Conservation (phyloP, 2,329 filamentous ascomycete species). For the Cryphonectria japonica region DNA sequence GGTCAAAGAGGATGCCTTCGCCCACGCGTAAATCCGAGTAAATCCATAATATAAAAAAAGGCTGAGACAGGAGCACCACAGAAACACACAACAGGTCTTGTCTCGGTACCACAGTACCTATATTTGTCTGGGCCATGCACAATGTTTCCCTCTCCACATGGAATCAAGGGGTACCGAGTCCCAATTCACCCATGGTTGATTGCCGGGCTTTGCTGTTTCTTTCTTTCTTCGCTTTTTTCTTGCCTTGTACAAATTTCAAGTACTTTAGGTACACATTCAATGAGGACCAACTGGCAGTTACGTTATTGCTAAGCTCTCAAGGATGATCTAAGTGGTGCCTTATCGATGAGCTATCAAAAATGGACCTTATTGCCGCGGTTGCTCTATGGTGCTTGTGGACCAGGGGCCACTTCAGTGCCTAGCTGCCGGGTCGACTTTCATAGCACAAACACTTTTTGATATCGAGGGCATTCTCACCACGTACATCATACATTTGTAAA, state of each 20-base stretch:
- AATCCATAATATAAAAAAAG: background rate
- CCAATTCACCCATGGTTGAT: background rate
- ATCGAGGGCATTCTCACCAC: background rate
- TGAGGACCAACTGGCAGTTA: background rate
- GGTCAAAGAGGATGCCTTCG: background rate
- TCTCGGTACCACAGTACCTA: background rate
- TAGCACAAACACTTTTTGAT: background rate
- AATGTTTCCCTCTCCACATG: background rate
- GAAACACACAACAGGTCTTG: background rate
- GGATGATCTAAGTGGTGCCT: background rate
- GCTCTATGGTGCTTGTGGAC: too few relatives aligned
- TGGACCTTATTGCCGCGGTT: conserved; percentile 1
- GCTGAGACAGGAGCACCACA: conserved; percentile 2
- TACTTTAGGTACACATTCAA: background rate
- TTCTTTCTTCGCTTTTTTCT: background rate
- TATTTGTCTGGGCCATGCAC: background rate
- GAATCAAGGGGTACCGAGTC: too few relatives aligned
- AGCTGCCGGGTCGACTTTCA: background rate
- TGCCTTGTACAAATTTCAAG: background rate
- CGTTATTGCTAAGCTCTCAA: conserved; percentile 9
- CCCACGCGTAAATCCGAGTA: background rate
- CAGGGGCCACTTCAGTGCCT: background rate
- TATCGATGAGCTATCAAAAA: conserved; percentile 22
- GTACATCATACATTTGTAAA: background rate
- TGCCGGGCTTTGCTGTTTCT: background rate